Evolutionary conservation across 164 flowering plant species (phyloP), one percentile per base, ranked within the genome.

Genomic region (Santalum album): DNA sequence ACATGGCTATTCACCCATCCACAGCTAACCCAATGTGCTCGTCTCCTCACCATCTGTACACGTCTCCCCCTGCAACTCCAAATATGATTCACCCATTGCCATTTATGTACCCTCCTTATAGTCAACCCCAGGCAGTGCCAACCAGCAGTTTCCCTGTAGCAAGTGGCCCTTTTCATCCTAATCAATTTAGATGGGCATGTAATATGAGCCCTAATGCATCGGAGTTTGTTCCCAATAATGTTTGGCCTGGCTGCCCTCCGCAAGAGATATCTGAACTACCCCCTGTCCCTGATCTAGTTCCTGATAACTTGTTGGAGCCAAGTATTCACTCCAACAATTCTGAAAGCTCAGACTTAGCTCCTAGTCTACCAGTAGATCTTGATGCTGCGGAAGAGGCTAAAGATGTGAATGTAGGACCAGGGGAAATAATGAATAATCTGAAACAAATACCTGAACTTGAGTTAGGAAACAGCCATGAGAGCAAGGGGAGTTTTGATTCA

Each of bases 41-140:
- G 27, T 77, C 94, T 6, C 95, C 91, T 52, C 95, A 82, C 66
- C 90, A 79, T 48, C 77, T 79, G 3, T 92, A 80, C 55, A 85
- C 83, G 26, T 81, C 98, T 55, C 83, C 99, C 49, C 95, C 99
- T 51, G 60, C 84, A 60, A 78, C 91, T 15, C 92, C 95, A 49
- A 84, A 78, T 70, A 74, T 92, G 75, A 75, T 92, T 25, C 96
- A 81, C 63, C 79, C 83, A 20, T 50, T 90, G 65, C 86, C 85
- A 18, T 84, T 80, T 52, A 73, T 91, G 68, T 91, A 82, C 64
- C 90, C 95, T 48, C 82, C 90, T 34, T 85, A 71, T 55, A 60
- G 72, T 57, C 96, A 87, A 51, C 57, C 79, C 44, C 96, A 85
- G 66, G 55, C 79, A 58, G 51, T 90, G 14, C 86, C 83, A 21